These are phyloP conservation scores for Dactylonectria estremocensis DNA, from an alignment of 2,329 filamentous ascomycete species.

Conservation along the genomic window DNA sequence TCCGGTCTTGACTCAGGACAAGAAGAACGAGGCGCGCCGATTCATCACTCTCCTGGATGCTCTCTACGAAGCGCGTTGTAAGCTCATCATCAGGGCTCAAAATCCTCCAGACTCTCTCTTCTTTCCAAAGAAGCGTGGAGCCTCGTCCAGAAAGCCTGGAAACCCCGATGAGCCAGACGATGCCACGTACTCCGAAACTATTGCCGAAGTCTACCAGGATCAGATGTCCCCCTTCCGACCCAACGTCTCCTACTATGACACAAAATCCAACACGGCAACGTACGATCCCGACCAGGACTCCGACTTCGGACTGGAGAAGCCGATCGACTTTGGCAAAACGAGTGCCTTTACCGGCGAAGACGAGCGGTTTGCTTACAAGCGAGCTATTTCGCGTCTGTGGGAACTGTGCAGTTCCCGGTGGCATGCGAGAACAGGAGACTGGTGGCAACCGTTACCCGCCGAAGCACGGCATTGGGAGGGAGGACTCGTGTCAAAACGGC, in stretches of 20 bases:
- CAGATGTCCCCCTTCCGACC: constrained; percentile 83
- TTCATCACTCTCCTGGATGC: constrained; percentile 88
- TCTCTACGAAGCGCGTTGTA: constrained; percentile 85
- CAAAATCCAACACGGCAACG: constrained; percentile 59
- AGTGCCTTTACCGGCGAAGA: constrained; percentile 84
- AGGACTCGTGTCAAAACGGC: constrained; percentile 46
- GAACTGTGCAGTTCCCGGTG: constrained; percentile 83
- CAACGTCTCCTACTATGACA: constrained; percentile 79
- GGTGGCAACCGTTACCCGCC: constrained; percentile 79
- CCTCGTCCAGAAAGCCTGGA: constrained; percentile 10
- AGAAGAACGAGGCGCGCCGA: constrained; percentile 86
- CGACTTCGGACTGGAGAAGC: constrained; percentile 63
- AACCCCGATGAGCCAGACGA: constrained; percentile 50
- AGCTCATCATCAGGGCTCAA: constrained; percentile 78
- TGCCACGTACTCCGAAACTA: constrained; percentile 61
- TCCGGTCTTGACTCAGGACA: constrained; percentile 75
- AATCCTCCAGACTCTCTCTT: constrained; percentile 82
- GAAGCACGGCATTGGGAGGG: constrained; percentile 79
- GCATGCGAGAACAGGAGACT: constrained; percentile 75
- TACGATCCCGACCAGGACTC: constrained; percentile 73
- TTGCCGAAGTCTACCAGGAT: constrained; percentile 83
- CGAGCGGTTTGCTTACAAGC: constrained; percentile 85
- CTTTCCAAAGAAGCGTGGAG: constrained; percentile 73
- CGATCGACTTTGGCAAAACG: constrained; percentile 77
- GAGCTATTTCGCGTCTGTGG: constrained; percentile 84